Conservation (phyloP, 306 rosid species). For the Gastrolobium bilobum region DNA sequence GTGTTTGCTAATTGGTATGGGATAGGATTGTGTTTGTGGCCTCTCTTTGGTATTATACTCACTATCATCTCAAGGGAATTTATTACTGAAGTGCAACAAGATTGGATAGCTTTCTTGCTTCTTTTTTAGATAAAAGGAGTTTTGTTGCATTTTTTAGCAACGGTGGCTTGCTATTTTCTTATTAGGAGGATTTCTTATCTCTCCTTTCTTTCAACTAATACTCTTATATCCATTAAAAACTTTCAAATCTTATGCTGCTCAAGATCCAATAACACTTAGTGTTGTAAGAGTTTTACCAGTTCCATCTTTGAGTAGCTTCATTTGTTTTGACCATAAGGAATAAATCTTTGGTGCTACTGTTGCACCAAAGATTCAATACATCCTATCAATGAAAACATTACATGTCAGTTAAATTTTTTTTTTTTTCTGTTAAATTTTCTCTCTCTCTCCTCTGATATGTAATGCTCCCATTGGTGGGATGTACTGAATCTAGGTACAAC, state of each 20-base stretch:
- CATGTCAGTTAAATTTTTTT: no score
- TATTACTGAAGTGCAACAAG: background rate
- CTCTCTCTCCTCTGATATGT: no score
- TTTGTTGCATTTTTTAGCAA: background rate
- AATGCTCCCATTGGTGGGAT: no score
- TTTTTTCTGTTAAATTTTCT: no score
- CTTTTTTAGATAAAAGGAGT: no score
- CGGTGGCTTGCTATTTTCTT: background rate
- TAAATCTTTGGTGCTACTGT: no score
- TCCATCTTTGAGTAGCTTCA: background rate
- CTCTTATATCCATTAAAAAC: background rate
- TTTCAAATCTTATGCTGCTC: slow-evolving; percentile 9
- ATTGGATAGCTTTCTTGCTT: background rate
- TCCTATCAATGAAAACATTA: no score
- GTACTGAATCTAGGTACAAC: no score
- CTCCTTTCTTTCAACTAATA: slow-evolving; percentile 2
- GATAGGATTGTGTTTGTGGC: background rate
- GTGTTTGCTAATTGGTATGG: background rate
- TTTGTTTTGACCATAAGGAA: background rate
- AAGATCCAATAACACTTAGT: background rate
- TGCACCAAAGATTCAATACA: no score
- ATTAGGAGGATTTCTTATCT: background rate
- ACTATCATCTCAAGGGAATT: background rate
- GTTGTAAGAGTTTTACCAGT: background rate
- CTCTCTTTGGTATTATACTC: background rate